phyloP scores from a whole-genome alignment of 2,329 filamentous ascomycete genomes.

The Monosporascus sp. region DNA sequence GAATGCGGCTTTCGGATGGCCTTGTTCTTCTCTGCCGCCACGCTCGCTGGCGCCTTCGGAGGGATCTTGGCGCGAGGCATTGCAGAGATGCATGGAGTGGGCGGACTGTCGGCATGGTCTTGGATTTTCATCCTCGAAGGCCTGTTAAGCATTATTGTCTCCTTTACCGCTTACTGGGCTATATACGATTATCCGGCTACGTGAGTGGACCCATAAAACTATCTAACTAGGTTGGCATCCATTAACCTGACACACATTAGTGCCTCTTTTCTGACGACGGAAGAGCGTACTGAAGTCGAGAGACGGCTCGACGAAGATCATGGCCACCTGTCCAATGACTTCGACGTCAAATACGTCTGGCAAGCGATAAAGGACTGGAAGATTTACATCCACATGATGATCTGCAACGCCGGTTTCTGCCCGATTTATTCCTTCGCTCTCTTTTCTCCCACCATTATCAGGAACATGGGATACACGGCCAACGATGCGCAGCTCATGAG shows the following conservation, averaged over 20 bases:
- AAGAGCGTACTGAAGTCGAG: slow-evolving; percentile 28
- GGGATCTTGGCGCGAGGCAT: slow-evolving; percentile 56
- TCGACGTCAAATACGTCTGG: slow-evolving; percentile 49
- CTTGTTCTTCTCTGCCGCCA: slow-evolving; percentile 53
- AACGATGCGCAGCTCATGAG: not conserved
- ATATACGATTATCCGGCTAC: slow-evolving; percentile 56
- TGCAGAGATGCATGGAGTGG: slow-evolving; percentile 48
- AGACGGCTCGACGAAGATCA: slow-evolving; percentile 37
- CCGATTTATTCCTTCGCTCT: not conserved
- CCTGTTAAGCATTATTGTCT: slow-evolving; percentile 44
- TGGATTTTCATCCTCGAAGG: slow-evolving; percentile 78
- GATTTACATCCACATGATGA: not conserved
- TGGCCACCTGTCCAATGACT: slow-evolving; percentile 48
- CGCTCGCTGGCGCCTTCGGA: slow-evolving; percentile 57
- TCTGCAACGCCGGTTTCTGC: slow-evolving; percentile 38
- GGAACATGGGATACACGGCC: not conserved
- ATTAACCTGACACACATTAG: not conserved
- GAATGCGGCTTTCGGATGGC: slow-evolving; percentile 59
- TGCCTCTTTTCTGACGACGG: not conserved
- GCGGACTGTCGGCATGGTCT: slow-evolving; percentile 56
- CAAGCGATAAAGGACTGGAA: slow-evolving; percentile 34
- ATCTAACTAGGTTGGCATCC: slow-evolving; percentile 29
- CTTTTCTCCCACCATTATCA: not conserved
- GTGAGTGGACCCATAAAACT: slow-evolving; percentile 1
- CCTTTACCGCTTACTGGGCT: slow-evolving; percentile 40